A percentile compares a stretch with the other conserved stretches of the same genome.
These are phyloP conservation scores for Beauveria bassiana DNA, from an alignment of 2,329 filamentous ascomycete species.

Conservation along the genomic window DNA sequence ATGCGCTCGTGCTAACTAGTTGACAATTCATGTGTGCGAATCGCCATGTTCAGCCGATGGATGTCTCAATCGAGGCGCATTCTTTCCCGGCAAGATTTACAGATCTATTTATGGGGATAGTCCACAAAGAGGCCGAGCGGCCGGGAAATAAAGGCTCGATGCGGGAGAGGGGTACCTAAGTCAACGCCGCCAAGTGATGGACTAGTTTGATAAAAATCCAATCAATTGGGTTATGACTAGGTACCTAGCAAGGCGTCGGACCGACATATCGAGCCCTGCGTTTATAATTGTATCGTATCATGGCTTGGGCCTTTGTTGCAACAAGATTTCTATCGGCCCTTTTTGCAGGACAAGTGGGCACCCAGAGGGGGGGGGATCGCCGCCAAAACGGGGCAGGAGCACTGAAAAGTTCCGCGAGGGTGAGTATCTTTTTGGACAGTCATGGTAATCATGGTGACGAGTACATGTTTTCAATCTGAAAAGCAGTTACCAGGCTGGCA, in stretches of 20 bases:
- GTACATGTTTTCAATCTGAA: neutral
- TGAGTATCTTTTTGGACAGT: neutral
- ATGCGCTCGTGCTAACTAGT: too few species aligned
- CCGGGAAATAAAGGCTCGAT: neutral
- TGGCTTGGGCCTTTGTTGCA: too few species aligned
- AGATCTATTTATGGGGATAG: neutral
- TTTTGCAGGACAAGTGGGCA: too few species aligned
- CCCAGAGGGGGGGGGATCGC: too few species aligned
- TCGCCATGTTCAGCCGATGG: too few species aligned
- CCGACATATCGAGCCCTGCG: neutral
- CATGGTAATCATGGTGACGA: neutral
- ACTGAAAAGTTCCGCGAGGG: neutral
- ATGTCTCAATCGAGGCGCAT: too few species aligned
- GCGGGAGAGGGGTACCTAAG: neutral
- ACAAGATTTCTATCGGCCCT: too few species aligned
- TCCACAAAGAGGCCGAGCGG: slow-evolving; percentile 5
- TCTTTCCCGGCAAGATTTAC: too few species aligned
- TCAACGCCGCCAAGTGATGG: neutral
- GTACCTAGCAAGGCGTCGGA: neutral
- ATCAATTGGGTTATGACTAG: too few species aligned
- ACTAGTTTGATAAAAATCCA: neutral
- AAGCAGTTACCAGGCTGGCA: neutral
- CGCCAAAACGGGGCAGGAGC: too few species aligned
- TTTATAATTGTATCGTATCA: too few species aligned
- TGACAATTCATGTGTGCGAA: too few species aligned